Evolutionary conservation across 768 basidiomycete species (phyloP), one percentile per base, ranked within the genome.

Genomic region (Tylopilus felleus): DNA sequence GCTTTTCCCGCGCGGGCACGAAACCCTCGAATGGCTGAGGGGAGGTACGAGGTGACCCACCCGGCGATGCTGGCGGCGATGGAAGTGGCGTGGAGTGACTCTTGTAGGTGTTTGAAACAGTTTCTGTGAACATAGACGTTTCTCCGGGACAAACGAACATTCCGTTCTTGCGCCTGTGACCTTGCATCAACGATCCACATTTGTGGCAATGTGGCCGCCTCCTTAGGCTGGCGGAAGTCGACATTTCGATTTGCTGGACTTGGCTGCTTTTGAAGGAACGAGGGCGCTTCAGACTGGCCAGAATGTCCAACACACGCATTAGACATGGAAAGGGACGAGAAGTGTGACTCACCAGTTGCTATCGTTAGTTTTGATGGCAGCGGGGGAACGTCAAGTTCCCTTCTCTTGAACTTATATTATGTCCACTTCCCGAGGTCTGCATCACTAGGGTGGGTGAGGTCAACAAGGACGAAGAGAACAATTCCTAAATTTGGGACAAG

Each of bases 121-220:
- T 52, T 42, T 56, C 67, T 12, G 58, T 41, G 55, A 64, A 56
- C 22, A 46, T 46, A 16, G 61, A 53, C 9, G 42, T 44, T 40
- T 47, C 60, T 38, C 59, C 53, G 17, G 69, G 67, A 27, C 70
- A 71, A 36, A 73, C 48, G 45, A 71, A 48, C 22, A 47, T 58
- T 46, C 71, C 71, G 38, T 65, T 67, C 55, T 61, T 67, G 36
- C 71, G 69, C 47, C 55, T 68, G 39, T 70, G 69, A 16, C 69
- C 69, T 41, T 69, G 69, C 69, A 70, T 70, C 36, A 60, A 62
- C 19, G 56, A 61, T 35, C 69, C 66, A 38, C 69, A 70, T 49
- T 56, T 72, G 61, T 71, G 70, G 35, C 69, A 70, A 47, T 69
- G 71, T 36, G 69, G 69, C n/a, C 69, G 70, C 53, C 50, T 72